Conservation (phyloP, 306 rosid genomes). For the Calophaca sinica region DNA sequence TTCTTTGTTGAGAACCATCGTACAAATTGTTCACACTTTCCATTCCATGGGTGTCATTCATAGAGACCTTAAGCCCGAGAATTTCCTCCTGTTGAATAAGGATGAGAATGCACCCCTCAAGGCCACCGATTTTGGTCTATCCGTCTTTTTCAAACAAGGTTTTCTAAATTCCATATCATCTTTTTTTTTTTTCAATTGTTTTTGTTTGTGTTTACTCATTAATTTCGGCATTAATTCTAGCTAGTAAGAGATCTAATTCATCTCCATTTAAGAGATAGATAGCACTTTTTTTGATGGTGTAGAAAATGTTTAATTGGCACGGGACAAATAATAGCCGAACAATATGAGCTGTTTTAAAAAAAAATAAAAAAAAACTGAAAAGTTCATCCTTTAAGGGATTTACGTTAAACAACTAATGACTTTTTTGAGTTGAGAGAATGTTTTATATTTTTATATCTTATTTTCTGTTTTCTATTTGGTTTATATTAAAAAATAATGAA, state of each 20-base stretch:
- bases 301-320: background rate
- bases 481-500: too few species aligned
- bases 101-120: constrained; percentile 57
- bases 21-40: constrained; percentile 45
- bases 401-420: too few species aligned
- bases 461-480: too few species aligned
- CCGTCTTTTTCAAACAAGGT: constrained; percentile 60
- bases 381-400: too few species aligned
- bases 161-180: too few species aligned
- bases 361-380: too few species aligned
- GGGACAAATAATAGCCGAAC: background rate
- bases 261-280: too few species aligned
- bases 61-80: constrained; percentile 66
- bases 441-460: too few species aligned
- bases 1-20: constrained; percentile 46
- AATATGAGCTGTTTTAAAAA: background rate
- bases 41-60: constrained; percentile 57
- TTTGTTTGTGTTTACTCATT: constrained; percentile 11
- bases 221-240: background rate
- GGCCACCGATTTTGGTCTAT: constrained; percentile 60
- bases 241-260: too few species aligned
- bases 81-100: constrained; percentile 54
- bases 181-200: too few species aligned
- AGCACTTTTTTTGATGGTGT: too few species aligned
- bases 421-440: too few species aligned